Percentiles rank a stretch among this genome's conserved stretches.
phyloP scores from a whole-genome alignment of 2,329 filamentous ascomycete genomes.

The Colletotrichum sp. region DNA sequence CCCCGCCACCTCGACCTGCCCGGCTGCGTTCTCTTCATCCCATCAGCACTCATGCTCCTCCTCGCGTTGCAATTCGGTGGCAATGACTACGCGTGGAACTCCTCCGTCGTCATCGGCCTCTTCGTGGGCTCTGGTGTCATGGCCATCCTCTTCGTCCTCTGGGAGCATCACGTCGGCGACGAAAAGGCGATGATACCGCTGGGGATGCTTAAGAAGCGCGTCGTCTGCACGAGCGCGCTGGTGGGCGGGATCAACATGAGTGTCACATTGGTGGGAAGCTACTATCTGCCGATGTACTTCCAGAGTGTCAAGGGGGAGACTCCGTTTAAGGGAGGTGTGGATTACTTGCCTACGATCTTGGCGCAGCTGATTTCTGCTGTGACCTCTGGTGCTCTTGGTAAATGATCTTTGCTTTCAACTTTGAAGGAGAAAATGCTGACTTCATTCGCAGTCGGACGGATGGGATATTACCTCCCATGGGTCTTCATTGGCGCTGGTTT shows the following conservation, averaged over 20 bases:
- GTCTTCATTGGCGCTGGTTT: constrained; percentile 39
- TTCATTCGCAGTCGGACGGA: constrained; percentile 29
- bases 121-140: constrained; percentile 40
- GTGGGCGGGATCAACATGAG: constrained; percentile 48
- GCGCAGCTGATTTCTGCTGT: constrained; percentile 40
- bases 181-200: constrained; percentile 53
- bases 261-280: constrained; percentile 48
- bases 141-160: constrained; percentile 39
- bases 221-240: constrained; percentile 46
- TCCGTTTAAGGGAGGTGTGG: constrained; percentile 41
- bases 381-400: constrained; percentile 35
- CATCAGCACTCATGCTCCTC: constrained; percentile 45
- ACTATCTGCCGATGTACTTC: constrained; percentile 58
- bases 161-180: constrained; percentile 48
- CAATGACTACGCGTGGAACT: constrained; percentile 42
- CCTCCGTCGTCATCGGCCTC: constrained; percentile 41
- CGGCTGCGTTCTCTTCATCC: constrained; percentile 49
- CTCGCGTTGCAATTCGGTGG: constrained; percentile 51
- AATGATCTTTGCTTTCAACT: too few relatives aligned
- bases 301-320: constrained; percentile 48
- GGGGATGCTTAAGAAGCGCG: constrained; percentile 45
- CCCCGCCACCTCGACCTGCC: constrained; percentile 43
- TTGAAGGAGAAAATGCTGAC: neutral
- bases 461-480: constrained; percentile 24
- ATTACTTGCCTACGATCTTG: constrained; percentile 45